Conservation (phyloP, 1,284 basidiomycete species). For the Naganishia cerealis region DNA sequence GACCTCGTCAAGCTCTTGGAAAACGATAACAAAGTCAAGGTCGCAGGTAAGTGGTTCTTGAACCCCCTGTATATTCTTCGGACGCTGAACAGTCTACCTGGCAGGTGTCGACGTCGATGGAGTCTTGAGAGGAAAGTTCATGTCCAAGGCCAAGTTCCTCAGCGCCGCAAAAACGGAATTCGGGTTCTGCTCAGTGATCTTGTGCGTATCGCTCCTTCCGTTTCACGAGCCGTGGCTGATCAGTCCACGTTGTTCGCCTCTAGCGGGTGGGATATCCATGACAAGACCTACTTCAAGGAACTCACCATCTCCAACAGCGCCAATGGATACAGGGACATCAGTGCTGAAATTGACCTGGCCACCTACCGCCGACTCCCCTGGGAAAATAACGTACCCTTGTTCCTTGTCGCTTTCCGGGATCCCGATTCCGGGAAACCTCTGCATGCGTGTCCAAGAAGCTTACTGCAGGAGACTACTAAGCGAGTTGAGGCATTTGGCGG, state of each 20-base stretch:
- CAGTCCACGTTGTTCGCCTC: neutral
- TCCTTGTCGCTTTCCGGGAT: conserved; percentile 84
- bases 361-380: conserved; percentile 85
- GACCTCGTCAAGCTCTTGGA: conserved; percentile 64
- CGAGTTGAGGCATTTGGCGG: conserved; percentile 54
- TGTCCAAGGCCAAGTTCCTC: conserved; percentile 91
- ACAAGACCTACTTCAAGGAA: conserved; percentile 76
- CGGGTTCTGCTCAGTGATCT: conserved; percentile 88
- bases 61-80: neutral
- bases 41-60: conserved; percentile 63
- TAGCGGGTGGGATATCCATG: conserved; percentile 86
- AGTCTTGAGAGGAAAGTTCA: conserved; percentile 87
- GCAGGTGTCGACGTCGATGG: conserved; percentile 73
- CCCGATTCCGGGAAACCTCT: conserved; percentile 75
- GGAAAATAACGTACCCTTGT: conserved; percentile 90
- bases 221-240: neutral
- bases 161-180: conserved; percentile 80
- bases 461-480: conserved; percentile 66
- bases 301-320: conserved; percentile 82
- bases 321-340: conserved; percentile 87
- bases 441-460: conserved; percentile 77
- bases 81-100: neutral
- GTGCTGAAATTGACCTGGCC: conserved; percentile 78
- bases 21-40: conserved; percentile 81
- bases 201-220: conserved; percentile 29